These are phyloP conservation scores for Plasmopara muralis DNA, from an alignment of 352 stramenopile species.

Conservation along the genomic window DNA sequence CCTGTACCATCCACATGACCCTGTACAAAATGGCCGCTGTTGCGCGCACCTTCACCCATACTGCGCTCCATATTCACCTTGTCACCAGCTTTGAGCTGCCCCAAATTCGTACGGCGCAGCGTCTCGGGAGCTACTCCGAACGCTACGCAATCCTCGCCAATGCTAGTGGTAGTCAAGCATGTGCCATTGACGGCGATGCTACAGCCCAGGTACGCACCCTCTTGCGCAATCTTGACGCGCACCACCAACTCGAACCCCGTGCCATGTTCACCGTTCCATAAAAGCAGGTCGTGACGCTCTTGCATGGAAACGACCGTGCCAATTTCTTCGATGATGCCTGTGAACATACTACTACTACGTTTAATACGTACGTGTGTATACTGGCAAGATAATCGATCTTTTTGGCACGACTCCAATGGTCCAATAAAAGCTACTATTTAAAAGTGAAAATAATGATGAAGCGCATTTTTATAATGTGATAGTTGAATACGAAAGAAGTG, in stretches of 20 bases:
- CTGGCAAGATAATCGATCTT: too few relatives aligned
- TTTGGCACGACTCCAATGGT: too few relatives aligned
- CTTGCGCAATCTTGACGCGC: slow-evolving; percentile 61
- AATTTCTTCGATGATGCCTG: slow-evolving; percentile 98
- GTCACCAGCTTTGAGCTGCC: slow-evolving; percentile 68
- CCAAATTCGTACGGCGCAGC: slow-evolving; percentile 89
- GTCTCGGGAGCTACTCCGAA: slow-evolving; percentile 96
- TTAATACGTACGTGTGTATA: too few relatives aligned
- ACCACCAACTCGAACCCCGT: slow-evolving; percentile 88
- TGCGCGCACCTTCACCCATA: slow-evolving; percentile 85
- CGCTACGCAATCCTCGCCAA: slow-evolving; percentile 81
- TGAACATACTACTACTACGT: slow-evolving; percentile 83
- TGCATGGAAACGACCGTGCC: slow-evolving; percentile 90
- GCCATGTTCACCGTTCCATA: slow-evolving; percentile 94
- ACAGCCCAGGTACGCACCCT: slow-evolving; percentile 88
- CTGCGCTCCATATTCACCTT: slow-evolving; percentile 93
- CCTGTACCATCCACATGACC: slow-evolving; percentile 96
- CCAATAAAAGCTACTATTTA: too few relatives aligned
- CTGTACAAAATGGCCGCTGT: slow-evolving; percentile 98
- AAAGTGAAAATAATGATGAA: too few relatives aligned
- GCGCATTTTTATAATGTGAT: too few relatives aligned
- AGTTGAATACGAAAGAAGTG: too few relatives aligned
- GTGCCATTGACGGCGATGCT: slow-evolving; percentile 97
- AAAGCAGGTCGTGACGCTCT: slow-evolving; percentile 86
- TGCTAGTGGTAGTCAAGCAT: slow-evolving; percentile 94